Evolutionary conservation across 768 basidiomycete genomes (phyloP), one percentile per base, ranked within the genome.

Genomic region (Hericium rajendrae): DNA sequence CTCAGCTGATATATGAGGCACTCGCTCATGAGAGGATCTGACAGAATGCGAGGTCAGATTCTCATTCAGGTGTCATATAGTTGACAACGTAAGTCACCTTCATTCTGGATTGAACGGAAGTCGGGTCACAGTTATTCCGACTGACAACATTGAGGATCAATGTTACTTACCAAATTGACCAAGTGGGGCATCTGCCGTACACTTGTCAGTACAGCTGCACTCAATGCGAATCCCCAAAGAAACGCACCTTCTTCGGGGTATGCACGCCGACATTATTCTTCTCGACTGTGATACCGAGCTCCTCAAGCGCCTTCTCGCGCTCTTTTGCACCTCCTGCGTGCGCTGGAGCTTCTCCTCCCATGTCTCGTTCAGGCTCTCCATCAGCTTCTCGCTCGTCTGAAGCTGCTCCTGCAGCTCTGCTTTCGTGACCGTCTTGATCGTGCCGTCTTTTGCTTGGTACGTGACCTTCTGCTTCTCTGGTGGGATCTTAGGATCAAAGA

Each of bases 351-450:
- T 94, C 73, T 97, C 77, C 72, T 99, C 94, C 94, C 94, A 97
- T 6, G 92, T 97, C 74, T 95, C 88, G 66, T 94, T 94, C 67
- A 94, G 72, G 66, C 85, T 79, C 71, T 94, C 81, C 91, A 97
- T 94, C 55, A 97, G 73, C 73, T 94, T 95, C 75, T 99, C 95
- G 70, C 91, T 88, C 39, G 88, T 75, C 74, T 94, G 91, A 76
- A 98, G 85, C 72, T 97, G 95, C 62, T 99, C 97, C 70, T 98
- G 94, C 57, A 99, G 75, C 69, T 94, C 97, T 8, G 95, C 92
- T 73, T 99, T 98, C 28, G 93, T 91, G 61, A 99, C 93, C 11
- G 91, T 95, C 78, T 91, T 91, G 66, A 97, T 79, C 66, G 86
- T 87, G 32, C 97, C 97, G 62, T 94, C 90, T 72, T 93, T 93